Conservation (phyloP, 805 yeast genomes). For the Komagataella pseudopastoris region DNA sequence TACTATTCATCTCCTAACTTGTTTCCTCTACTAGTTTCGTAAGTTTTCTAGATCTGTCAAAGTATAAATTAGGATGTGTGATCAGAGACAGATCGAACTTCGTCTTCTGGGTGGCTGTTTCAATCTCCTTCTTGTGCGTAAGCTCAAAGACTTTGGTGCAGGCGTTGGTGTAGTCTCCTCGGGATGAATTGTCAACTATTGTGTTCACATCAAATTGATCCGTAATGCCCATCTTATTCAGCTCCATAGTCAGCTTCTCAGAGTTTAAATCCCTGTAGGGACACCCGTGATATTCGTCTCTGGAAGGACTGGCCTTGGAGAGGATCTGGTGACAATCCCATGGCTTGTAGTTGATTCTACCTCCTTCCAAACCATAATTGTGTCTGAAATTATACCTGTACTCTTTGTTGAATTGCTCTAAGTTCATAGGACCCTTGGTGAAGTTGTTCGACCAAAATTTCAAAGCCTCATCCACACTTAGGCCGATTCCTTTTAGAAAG, state of each 20-base stretch:
- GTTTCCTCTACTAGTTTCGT: constrained; percentile 19
- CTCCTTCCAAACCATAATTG: constrained; percentile 86
- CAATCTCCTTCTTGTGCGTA: constrained; percentile 35
- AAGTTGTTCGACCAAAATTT: constrained; percentile 75
- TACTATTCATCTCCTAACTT: background rate
- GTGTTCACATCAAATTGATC: constrained; percentile 32
- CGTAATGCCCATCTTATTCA: constrained; percentile 51
- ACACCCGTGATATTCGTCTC: constrained; percentile 78
- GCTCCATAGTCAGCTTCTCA: constrained; percentile 44
- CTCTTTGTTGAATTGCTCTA: constrained; percentile 76
- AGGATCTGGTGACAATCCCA: constrained; percentile 74
- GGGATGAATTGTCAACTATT: constrained; percentile 53
- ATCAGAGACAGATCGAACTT: constrained; percentile 45
- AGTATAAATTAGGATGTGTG: constrained; percentile 81
- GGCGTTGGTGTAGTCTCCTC: constrained; percentile 69
- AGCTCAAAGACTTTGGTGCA: constrained; percentile 82
- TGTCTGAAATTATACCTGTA: constrained; percentile 83
- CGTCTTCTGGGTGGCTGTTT: constrained; percentile 15
- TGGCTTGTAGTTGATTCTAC: constrained; percentile 73
- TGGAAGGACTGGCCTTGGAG: constrained; percentile 53
- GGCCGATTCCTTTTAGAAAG: constrained; percentile 83
- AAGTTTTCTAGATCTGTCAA: constrained; percentile 57
- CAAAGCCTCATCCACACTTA: constrained; percentile 76
- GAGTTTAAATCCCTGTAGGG: constrained; percentile 69
- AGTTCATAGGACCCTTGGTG: constrained; percentile 37